A percentile compares a stretch with the other conserved stretches of the same genome.
Evolutionary conservation across 192 early-diverging fungal species (phyloP).

Genomic region (Backusella tarrabulga): DNA sequence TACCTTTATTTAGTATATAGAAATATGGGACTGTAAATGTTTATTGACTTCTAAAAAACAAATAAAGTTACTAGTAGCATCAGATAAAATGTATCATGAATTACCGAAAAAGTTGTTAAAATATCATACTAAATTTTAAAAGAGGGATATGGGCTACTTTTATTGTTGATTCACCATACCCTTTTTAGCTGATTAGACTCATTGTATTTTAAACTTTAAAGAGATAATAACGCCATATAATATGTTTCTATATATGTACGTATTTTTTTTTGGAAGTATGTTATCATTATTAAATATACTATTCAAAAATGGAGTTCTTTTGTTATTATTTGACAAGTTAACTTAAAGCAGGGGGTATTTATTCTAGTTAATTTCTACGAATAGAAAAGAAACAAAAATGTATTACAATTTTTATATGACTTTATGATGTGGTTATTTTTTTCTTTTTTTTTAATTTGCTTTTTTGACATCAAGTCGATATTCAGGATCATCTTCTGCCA

Average conservation of each 20-base stretch:
- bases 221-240: background rate
- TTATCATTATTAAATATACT: background rate
- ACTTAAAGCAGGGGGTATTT: background rate
- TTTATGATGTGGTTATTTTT: background rate
- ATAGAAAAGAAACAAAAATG: background rate
- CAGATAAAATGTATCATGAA: background rate
- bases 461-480: background rate
- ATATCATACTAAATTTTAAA: background rate
- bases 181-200: background rate
- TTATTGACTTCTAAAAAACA: background rate
- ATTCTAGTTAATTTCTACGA: background rate
- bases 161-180: background rate
- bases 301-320: background rate
- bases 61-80: background rate
- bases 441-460: background rate
- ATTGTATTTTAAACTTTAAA: background rate
- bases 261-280: background rate
- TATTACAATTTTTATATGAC: background rate
- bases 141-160: background rate
- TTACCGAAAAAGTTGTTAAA: background rate
- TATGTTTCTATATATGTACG: background rate
- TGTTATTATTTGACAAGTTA: background rate
- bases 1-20: background rate
- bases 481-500: slow-evolving; percentile 1
- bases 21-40: background rate